These are phyloP conservation scores for Sugiyamaella chiloensis DNA, from an alignment of 805 yeast genomes.

Conservation along the genomic window DNA sequence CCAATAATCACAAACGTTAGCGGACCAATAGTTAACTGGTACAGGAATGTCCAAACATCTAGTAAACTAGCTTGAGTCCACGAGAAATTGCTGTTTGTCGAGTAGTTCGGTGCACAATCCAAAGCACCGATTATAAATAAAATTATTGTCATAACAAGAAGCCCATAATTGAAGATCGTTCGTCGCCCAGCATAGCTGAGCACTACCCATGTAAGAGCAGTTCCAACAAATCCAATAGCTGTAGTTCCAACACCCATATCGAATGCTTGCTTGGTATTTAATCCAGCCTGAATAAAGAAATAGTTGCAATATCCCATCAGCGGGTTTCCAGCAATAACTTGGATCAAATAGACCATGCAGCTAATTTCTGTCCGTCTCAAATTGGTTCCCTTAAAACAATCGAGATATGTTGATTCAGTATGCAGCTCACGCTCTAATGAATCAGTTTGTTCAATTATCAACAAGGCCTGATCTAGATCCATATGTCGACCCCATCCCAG, in stretches of 20 bases:
- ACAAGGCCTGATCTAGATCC: conserved; percentile 42
- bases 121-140: conserved; percentile 42
- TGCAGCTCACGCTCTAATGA: conserved; percentile 37
- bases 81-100: conserved; percentile 18
- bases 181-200: conserved; percentile 25
- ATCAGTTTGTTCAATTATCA: conserved; percentile 46
- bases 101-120: conserved; percentile 16
- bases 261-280: conserved; percentile 35
- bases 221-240: conserved; percentile 45
- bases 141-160: conserved; percentile 34
- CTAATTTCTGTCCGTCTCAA: conserved; percentile 52
- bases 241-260: conserved; percentile 42
- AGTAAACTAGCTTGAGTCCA: conserved; percentile 44
- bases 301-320: conserved; percentile 36
- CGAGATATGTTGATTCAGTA: conserved; percentile 26
- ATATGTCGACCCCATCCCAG: conserved; percentile 40
- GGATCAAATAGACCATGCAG: conserved; percentile 28
- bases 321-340: conserved; percentile 24
- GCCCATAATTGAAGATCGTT: conserved; percentile 32
- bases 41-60: conserved; percentile 44
- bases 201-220: conserved; percentile 25
- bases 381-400: conserved; percentile 49
- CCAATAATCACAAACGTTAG: conserved; percentile 39
- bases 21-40: conserved; percentile 42
- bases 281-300: conserved; percentile 45